These are phyloP conservation scores for Alternaria dauci DNA, from an alignment of 2,329 filamentous ascomycete species.

Conservation along the genomic window DNA sequence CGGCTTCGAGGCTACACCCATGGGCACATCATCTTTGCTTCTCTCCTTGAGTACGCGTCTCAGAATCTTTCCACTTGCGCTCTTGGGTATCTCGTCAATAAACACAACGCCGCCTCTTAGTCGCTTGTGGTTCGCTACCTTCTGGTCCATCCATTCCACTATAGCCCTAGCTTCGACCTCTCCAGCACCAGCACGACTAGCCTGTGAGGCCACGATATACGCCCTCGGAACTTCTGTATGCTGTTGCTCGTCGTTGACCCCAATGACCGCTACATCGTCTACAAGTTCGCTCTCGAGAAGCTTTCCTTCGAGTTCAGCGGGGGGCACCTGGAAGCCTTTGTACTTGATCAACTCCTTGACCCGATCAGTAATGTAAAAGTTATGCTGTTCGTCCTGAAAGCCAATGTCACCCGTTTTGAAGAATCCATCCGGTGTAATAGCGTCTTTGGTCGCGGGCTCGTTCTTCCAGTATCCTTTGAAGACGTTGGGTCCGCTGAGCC, in stretches of 20 bases:
- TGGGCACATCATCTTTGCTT: slow-evolving; percentile 22
- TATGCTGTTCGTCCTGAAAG: slow-evolving; percentile 33
- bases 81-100: slow-evolving; percentile 58
- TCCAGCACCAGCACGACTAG: slow-evolving; percentile 8
- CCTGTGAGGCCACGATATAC: slow-evolving; percentile 36
- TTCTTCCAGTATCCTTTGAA: slow-evolving; percentile 82
- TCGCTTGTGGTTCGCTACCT: slow-evolving; percentile 41
- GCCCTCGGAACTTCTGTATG: slow-evolving; percentile 42
- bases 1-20: slow-evolving; percentile 24
- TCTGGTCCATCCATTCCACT: slow-evolving; percentile 31
- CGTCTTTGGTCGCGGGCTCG: slow-evolving; percentile 70
- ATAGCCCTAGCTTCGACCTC: slow-evolving; percentile 26
- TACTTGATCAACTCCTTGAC: slow-evolving; percentile 47
- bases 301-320: slow-evolving; percentile 41
- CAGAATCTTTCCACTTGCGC: slow-evolving; percentile 58
- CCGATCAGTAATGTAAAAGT: slow-evolving; percentile 44
- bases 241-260: slow-evolving; percentile 35
- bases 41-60: slow-evolving; percentile 40
- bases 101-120: slow-evolving; percentile 51
- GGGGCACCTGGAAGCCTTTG: slow-evolving; percentile 43
- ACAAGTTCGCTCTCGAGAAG: slow-evolving; percentile 35
- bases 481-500: slow-evolving; percentile 80
- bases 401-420: slow-evolving; percentile 44
- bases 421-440: slow-evolving; percentile 75
- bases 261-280: slow-evolving; percentile 40